A percentile compares a stretch with the other conserved stretches of the same genome.
These are phyloP conservation scores for Termitomyces sp. DNA, from an alignment of 768 basidiomycete species.

Conservation along the genomic window DNA sequence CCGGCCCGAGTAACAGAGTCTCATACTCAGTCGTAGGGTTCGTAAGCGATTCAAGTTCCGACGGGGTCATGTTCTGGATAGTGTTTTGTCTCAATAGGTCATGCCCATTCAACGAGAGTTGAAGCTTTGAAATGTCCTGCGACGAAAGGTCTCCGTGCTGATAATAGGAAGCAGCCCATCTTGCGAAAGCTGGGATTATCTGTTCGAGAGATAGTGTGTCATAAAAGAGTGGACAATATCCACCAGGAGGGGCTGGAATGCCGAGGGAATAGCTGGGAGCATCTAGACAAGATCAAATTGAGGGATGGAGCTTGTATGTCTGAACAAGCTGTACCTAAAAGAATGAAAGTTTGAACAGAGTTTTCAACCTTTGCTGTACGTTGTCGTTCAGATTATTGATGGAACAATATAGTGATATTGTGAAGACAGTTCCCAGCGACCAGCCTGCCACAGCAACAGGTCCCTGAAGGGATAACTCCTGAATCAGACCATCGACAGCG, in stretches of 20 bases:
- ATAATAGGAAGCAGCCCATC: conserved; percentile 4
- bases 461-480: too few relatives aligned
- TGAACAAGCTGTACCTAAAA: conserved; percentile 10
- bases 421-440: too few relatives aligned
- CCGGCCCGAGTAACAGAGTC: not conserved
- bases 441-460: too few relatives aligned
- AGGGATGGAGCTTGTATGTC: not conserved
- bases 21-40: not conserved
- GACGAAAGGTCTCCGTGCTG: not conserved
- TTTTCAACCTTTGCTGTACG: conserved; percentile 12
- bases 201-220: not conserved
- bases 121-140: not conserved
- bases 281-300: not conserved
- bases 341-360: conserved; percentile 15
- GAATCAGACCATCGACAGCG: too few relatives aligned
- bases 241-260: not conserved
- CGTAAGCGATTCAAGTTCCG: not conserved
- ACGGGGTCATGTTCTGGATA: not conserved
- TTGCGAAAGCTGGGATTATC: not conserved
- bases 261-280: not conserved
- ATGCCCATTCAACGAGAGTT: not conserved
- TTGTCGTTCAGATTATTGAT: too few relatives aligned
- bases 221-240: not conserved
- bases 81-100: not conserved
- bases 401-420: too few relatives aligned